phyloP scores from a whole-genome alignment of 768 basidiomycete species.

The Suillus placidus region DNA sequence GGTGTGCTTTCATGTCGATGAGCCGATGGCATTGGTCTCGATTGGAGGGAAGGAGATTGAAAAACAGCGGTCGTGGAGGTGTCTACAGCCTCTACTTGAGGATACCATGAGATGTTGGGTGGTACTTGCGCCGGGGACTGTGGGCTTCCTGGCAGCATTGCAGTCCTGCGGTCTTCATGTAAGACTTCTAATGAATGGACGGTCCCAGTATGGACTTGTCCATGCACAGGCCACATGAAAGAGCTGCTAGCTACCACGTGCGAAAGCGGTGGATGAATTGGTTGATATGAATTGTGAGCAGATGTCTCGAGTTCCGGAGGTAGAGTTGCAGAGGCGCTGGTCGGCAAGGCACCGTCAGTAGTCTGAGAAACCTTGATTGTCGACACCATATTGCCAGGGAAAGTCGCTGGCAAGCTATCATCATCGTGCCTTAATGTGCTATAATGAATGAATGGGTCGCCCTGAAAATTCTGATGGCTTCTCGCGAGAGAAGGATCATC shows the following conservation, averaged over 20 bases:
- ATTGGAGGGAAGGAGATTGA: not conserved
- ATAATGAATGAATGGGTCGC: not conserved
- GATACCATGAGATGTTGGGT: not conserved
- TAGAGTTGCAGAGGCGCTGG: not conserved
- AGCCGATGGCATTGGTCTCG: not conserved
- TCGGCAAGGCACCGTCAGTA: not conserved
- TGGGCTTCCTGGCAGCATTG: not conserved
- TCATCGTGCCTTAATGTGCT: not conserved
- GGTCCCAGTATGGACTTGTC: not conserved
- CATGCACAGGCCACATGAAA: slow-evolving; percentile 1
- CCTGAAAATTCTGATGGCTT: not conserved
- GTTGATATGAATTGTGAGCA: not conserved
- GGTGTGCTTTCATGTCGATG: not conserved
- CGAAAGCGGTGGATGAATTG: not conserved
- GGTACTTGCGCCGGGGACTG: not conserved
- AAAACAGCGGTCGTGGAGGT: not conserved
- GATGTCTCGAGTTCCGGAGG: not conserved
- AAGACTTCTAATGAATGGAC: slow-evolving; percentile 1
- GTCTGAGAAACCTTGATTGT: not conserved
- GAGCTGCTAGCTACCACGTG: not conserved
- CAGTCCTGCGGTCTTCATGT: not conserved
- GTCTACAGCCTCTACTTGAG: not conserved
- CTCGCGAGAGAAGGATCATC: not conserved
- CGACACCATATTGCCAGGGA: not conserved
- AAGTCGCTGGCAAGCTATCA: not conserved